Evolutionary conservation across 371 early-diverging fungal genomes (phyloP), one percentile per base, ranked within the genome.

Genomic region (Fennellomyces sp.): DNA sequence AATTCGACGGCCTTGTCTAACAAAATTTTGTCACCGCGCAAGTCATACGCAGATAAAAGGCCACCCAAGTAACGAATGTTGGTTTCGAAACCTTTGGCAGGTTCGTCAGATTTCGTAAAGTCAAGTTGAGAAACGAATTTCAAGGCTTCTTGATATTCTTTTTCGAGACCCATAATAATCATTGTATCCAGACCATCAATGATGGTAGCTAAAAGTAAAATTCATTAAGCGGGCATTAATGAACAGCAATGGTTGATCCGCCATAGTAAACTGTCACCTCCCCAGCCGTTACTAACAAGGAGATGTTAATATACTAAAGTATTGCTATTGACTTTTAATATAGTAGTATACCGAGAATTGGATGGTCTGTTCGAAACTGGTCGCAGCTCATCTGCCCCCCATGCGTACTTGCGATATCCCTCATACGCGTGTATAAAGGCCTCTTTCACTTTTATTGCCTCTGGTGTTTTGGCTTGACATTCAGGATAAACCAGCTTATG

Each of bases 141-240:
- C 19, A 84, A 69, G 26, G 92, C 92, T 27, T 79, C 69, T 5
- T 72, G 42, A 62, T 87, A 96, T 57, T 91, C 93, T 0, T 81
- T 76, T 10, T 81, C 73, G 23, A 94, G 66, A 0, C 85, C 90
- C 92, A 95, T 90, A 31, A 97, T 74, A 28, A 84, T 63, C 55
- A 92, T 80, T 2, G 96, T 94, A 63, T 94, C 96, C 21, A 96
- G 76, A 12, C 91, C 76, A 68, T 96, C 96, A 26, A 94, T 78
- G 58, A 93, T 82, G 1, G 93, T 90, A 51, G 85, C 84, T 77
- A 50, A 33, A 12, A n/a, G n/a, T n/a, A n/a, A n/a, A n/a, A n/a
- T n/a, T n/a, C n/a, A n/a, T n/a, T n/a, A n/a, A n/a, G n/a, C n/a
- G n/a, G n/a, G n/a, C n/a, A n/a, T n/a, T n/a, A n/a, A n/a, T n/a